Percentiles rank a stretch among this genome's conserved stretches.
Conservation (phyloP, 1,284 basidiomycete genomes). For the Fomitopsis schrenkii region DNA sequence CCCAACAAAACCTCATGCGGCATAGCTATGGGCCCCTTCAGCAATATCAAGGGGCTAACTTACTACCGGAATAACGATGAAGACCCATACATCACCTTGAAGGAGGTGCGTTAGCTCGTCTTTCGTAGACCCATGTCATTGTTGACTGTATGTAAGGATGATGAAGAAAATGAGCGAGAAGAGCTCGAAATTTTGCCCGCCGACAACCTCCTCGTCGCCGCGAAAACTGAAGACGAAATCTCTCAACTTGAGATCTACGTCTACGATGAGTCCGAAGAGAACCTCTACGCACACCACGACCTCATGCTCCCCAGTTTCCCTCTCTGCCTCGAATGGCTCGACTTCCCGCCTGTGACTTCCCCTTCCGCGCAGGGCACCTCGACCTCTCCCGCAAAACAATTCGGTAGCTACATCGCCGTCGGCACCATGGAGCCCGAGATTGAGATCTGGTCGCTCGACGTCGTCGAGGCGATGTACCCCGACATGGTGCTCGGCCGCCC, state of each 20-base stretch:
- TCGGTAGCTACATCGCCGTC: slow-evolving; percentile 93
- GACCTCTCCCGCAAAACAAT: slow-evolving; percentile 35
- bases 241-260: slow-evolving; percentile 95
- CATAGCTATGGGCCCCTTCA: slow-evolving; percentile 83
- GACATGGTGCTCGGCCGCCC: slow-evolving; percentile 88
- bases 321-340: slow-evolving; percentile 98
- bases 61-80: slow-evolving; percentile 92
- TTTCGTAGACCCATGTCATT: not conserved
- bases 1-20: slow-evolving; percentile 4
- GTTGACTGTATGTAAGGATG: slow-evolving; percentile 40
- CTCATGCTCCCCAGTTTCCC: slow-evolving; percentile 97
- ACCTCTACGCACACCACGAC: slow-evolving; percentile 97
- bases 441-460: slow-evolving; percentile 97
- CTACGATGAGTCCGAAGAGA: slow-evolving; percentile 90
- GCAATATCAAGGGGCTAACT: slow-evolving; percentile 92
- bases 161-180: slow-evolving; percentile 81
- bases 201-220: slow-evolving; percentile 90
- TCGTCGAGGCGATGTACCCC: slow-evolving; percentile 93
- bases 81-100: slow-evolving; percentile 96
- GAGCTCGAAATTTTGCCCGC: slow-evolving; percentile 88
- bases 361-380: slow-evolving; percentile 35
- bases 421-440: slow-evolving; percentile 98
- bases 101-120: slow-evolving; percentile 59
- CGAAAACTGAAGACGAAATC: slow-evolving; percentile 96
- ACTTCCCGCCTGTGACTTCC: slow-evolving; percentile 74